Percentiles rank a stretch among this genome's conserved stretches.
These are phyloP conservation scores for Saussurea involucrata DNA, from an alignment of 129 eudicot species.

Conservation along the genomic window DNA sequence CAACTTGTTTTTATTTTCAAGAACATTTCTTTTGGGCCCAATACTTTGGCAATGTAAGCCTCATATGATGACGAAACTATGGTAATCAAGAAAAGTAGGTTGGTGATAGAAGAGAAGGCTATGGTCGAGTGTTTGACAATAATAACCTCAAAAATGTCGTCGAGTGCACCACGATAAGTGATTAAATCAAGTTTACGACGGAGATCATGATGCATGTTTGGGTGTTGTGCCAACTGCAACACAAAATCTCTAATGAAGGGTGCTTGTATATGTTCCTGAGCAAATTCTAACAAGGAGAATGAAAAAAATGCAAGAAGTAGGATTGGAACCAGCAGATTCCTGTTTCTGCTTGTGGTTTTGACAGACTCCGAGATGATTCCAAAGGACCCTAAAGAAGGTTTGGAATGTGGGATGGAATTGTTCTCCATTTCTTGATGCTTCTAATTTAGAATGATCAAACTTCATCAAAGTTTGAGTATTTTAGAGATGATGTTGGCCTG, in stretches of 20 bases:
- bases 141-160: neutral
- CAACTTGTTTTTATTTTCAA: slow-evolving; percentile 12
- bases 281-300: slow-evolving; percentile 2
- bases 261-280: neutral
- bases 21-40: slow-evolving; percentile 9
- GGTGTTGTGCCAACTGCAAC: slow-evolving; percentile 9
- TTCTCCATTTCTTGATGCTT: neutral
- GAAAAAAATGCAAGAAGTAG: slow-evolving; percentile 13
- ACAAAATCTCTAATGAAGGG: neutral
- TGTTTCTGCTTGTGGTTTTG: slow-evolving; percentile 6
- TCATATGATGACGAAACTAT: slow-evolving; percentile 22
- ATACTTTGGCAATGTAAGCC: slow-evolving; percentile 23
- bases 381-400: slow-evolving; percentile 3
- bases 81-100: slow-evolving; percentile 5
- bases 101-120: neutral
- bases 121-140: neutral
- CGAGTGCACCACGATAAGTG: neutral
- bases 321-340: neutral
- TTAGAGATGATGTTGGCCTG: neutral
- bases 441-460: neutral
- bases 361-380: slow-evolving; percentile 8
- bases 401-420: neutral
- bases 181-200: neutral
- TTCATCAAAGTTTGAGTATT: neutral
- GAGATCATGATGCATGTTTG: neutral